Conservation (phyloP, 257 asterid genomes). For the Solanum etuberosum region DNA sequence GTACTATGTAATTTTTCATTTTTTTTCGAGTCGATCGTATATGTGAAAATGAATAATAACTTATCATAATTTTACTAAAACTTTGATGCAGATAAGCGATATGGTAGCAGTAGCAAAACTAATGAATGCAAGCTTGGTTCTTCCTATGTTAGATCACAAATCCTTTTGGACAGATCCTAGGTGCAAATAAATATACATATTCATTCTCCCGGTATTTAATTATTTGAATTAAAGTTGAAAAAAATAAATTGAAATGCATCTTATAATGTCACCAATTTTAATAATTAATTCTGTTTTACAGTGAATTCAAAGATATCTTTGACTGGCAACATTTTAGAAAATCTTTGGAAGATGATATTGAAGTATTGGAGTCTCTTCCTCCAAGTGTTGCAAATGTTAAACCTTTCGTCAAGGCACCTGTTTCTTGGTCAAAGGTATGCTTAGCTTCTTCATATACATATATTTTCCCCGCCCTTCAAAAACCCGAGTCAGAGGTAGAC, state of each 20-base stretch:
- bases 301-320: conserved; percentile 40
- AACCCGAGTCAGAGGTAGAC: background rate
- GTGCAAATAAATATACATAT: conserved; percentile 3
- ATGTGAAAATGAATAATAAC: background rate
- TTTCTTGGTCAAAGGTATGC: conserved; percentile 41
- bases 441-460: background rate
- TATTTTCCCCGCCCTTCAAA: background rate
- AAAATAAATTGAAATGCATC: background rate
- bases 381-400: conserved; percentile 3
- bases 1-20: no score
- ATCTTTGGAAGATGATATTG: conserved; percentile 22
- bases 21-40: background rate
- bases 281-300: conserved; percentile 2
- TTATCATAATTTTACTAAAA: background rate
- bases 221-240: background rate
- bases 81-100: conserved; percentile 23
- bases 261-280: background rate
- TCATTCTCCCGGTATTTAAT: background rate
- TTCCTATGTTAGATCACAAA: conserved; percentile 32
- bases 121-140: conserved; percentile 26
- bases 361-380: conserved; percentile 24
- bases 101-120: conserved; percentile 35
- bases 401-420: conserved; percentile 13
- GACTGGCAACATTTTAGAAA: conserved; percentile 25
- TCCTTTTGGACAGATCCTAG: conserved; percentile 38